phyloP scores from a whole-genome alignment of 2,329 filamentous ascomycete species.

The Didymella glomerata region DNA sequence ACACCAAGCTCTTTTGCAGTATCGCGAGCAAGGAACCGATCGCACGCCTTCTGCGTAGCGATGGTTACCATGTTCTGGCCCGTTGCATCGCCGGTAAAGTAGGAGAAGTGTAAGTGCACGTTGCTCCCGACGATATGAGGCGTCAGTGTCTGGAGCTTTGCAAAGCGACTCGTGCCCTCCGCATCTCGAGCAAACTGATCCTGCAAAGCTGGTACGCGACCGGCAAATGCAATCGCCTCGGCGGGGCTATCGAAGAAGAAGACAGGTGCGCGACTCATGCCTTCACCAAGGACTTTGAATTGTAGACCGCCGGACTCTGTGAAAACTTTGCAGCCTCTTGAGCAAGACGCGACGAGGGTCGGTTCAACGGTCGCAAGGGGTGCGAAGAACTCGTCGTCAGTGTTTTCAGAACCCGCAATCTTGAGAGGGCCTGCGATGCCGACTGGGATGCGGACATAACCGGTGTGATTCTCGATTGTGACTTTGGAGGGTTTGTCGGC shows the following conservation, averaged over 20 bases:
- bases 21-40: constrained; percentile 21
- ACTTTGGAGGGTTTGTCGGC: neutral
- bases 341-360: constrained; percentile 41
- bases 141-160: constrained; percentile 20
- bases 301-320: constrained; percentile 29
- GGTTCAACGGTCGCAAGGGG: constrained; percentile 44
- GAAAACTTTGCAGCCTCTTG: constrained; percentile 41
- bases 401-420: constrained; percentile 19
- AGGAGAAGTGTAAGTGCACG: constrained; percentile 29
- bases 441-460: constrained; percentile 30
- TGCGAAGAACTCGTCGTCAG: constrained; percentile 26
- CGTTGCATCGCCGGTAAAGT: constrained; percentile 36
- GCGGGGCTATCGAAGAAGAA: constrained; percentile 32
- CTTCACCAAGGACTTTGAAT: constrained; percentile 26
- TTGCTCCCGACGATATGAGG: constrained; percentile 31
- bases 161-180: constrained; percentile 22
- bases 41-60: constrained; percentile 39
- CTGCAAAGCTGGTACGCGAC: neutral
- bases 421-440: constrained; percentile 35
- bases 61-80: constrained; percentile 47
- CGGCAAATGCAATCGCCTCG: constrained; percentile 25
- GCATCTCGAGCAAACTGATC: constrained; percentile 5
- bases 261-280: constrained; percentile 34
- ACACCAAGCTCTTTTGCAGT: constrained; percentile 15
- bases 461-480: constrained; percentile 29